Base-by-base conservation (phyloP, 177 flowering plant species). In the Vitis hybrid region DNA sequence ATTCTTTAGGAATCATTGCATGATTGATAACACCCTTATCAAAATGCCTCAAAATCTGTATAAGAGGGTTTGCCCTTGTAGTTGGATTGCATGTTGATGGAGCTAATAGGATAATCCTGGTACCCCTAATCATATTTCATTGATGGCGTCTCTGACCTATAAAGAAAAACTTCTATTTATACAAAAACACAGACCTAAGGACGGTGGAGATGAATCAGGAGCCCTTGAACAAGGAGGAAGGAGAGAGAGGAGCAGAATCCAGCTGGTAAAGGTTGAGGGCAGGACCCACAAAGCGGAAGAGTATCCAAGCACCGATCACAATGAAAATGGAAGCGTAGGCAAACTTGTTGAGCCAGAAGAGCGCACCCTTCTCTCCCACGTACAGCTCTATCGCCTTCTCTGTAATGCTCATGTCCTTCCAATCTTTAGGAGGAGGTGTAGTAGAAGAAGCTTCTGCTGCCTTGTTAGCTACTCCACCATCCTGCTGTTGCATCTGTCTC, bases 321-420 rank as follows among this genome's bases (percentile, higher is more conserved):
- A 91, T 84, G 75, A 75, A 92, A 60, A 92, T 92, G 66, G 98
- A 92, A 33, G 97, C 97, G 56, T 90, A 94, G 10, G 97, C 98
- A 68, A 91, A 87, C 75, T 92, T 94, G 86, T 94, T 94, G 53
- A 92, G 87, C 97, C 98, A 94, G 73, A 85, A 92, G 63, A 94
- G 86, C 29, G 79, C 2, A 5, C 98, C 96, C 74, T 89, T 91
- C 69, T 91, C 97, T 2, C 98, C 97, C 81, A 91, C 72, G 56
- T 91, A 93, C 31, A 93, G 75, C 74, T 93, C 94, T 39, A 83
- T 39, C 0, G 91, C 94, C 83, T 93, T 93, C 83, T 91, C 91
- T 0, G 66, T 14, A 1, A 87, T 16, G 19, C 81, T 92, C 97
- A 94, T 94, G 1, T 85, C 84, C 21, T 92, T 95, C 98, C 98